phyloP scores from a whole-genome alignment of 1,139 yeast species.

The Scheffersomyces parashehatae region DNA sequence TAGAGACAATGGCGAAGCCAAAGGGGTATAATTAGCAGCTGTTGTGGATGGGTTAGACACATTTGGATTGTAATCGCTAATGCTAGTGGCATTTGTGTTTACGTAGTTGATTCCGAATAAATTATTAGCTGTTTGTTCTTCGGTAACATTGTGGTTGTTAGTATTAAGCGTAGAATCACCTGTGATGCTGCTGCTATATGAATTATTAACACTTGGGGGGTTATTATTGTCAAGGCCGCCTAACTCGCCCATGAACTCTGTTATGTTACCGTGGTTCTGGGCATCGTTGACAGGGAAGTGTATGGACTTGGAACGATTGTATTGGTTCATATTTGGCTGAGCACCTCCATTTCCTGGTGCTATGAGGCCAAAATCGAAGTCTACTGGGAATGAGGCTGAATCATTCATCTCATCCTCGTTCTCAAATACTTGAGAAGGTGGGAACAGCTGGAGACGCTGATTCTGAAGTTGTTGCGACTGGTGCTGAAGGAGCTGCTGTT shows the following conservation, averaged over 20 bases:
- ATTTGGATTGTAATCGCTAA: not conserved
- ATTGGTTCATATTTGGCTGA: not conserved
- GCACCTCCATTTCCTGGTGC: constrained; percentile 6
- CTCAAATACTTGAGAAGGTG: constrained; percentile 1
- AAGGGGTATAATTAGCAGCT: not conserved
- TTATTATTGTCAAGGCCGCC: not conserved
- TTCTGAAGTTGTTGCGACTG: not conserved
- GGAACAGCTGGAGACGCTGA: not conserved
- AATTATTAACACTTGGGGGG: not conserved
- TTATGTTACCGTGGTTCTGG: not conserved
- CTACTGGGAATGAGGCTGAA: constrained; percentile 22
- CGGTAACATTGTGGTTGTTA: not conserved
- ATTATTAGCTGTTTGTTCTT: not conserved
- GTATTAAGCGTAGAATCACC: not conserved
- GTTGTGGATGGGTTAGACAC: no score
- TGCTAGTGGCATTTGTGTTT: not conserved
- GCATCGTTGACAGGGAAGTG: not conserved
- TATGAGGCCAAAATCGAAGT: constrained; percentile 32
- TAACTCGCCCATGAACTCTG: not conserved
- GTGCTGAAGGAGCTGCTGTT: constrained; percentile 4
- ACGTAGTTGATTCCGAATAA: not conserved
- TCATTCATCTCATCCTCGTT: not conserved
- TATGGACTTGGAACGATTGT: not conserved
- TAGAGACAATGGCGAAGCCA: not conserved
- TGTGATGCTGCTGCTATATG: not conserved